Evolutionary conservation across 148 eudicot genomes (phyloP).

Genomic region (Persicaria maculosa): DNA sequence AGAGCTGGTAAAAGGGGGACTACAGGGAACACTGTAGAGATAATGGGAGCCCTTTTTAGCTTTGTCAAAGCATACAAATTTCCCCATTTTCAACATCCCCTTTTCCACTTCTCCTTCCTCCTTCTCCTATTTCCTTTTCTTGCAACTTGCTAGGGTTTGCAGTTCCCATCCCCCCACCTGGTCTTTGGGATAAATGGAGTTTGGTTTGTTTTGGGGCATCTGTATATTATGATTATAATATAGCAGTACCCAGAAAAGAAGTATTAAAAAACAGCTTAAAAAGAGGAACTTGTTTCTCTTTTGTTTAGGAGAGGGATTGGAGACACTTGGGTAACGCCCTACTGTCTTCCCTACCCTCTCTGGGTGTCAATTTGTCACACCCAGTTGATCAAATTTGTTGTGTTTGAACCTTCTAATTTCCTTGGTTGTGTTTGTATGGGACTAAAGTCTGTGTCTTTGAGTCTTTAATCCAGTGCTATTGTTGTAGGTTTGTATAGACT

Average conservation of each 20-base stretch:
- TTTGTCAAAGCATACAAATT: slow-evolving; percentile 17
- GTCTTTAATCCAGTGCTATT: not conserved
- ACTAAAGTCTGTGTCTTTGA: not conserved
- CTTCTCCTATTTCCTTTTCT: not conserved
- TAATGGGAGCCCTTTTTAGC: slow-evolving; percentile 10
- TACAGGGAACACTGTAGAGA: not conserved
- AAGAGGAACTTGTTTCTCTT: slow-evolving; percentile 17
- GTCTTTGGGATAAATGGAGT: not conserved
- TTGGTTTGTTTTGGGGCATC: not conserved
- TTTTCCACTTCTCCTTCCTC: slow-evolving; percentile 2
- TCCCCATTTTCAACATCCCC: not conserved
- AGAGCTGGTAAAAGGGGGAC: not conserved
- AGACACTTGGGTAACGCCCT: slow-evolving; percentile 84
- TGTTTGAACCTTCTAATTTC: not conserved
- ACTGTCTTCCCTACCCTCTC: slow-evolving; percentile 74
- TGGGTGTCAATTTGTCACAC: not conserved
- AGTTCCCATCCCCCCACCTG: slow-evolving; percentile 1
- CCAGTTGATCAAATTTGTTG: slow-evolving; percentile 1
- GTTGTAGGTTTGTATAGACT: not conserved
- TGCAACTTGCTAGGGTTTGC: slow-evolving; percentile 5
- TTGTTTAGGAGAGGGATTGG: slow-evolving; percentile 44
- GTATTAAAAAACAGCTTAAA: slow-evolving; percentile 22
- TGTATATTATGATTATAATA: not conserved
- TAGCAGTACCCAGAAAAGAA: not conserved
- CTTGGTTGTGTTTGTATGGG: not conserved